Conservation (phyloP, 2,329 filamentous ascomycete species). For the Fusarium brachygibbosum region DNA sequence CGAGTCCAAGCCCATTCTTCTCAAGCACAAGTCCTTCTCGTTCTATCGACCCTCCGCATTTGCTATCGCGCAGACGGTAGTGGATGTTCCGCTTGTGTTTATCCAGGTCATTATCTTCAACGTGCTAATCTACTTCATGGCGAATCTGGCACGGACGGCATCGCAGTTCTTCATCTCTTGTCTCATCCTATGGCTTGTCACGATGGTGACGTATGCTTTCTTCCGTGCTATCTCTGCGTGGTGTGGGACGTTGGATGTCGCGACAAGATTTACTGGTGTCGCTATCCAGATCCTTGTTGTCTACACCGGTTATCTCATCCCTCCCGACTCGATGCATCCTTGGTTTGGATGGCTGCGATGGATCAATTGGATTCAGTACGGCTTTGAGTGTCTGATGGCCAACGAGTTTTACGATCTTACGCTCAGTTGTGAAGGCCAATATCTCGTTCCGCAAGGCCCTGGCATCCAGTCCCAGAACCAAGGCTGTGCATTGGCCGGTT, state of each 20-base stretch:
- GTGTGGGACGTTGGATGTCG: conserved; percentile 72
- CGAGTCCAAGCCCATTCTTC: conserved; percentile 71
- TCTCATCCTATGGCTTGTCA: conserved; percentile 71
- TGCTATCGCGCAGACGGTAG: conserved; percentile 68
- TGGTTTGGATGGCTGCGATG: conserved; percentile 78
- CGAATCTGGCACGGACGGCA: conserved; percentile 74
- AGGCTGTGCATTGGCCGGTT: conserved; percentile 65
- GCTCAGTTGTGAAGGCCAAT: conserved; percentile 70
- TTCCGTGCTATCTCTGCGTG: conserved; percentile 71
- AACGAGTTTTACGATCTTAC: conserved; percentile 72
- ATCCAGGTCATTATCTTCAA: conserved; percentile 77
- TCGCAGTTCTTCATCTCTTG: conserved; percentile 77
- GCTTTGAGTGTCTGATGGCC: conserved; percentile 75
- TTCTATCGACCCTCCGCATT: conserved; percentile 74
- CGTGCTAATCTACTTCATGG: conserved; percentile 82
- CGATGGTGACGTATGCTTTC: conserved; percentile 69
- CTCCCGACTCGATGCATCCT: conserved; percentile 66
- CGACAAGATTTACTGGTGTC: conserved; percentile 69
- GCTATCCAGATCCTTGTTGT: conserved; percentile 74
- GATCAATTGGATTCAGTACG: conserved; percentile 77
- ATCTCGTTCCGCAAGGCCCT: conserved; percentile 67
- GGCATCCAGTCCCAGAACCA: conserved; percentile 56
- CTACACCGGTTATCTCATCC: conserved; percentile 76
- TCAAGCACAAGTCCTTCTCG: conserved; percentile 78
- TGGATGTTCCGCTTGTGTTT: conserved; percentile 73